phyloP scores from a whole-genome alignment of 176 grass and related monocot genomes.

The Typha latifolia region DNA sequence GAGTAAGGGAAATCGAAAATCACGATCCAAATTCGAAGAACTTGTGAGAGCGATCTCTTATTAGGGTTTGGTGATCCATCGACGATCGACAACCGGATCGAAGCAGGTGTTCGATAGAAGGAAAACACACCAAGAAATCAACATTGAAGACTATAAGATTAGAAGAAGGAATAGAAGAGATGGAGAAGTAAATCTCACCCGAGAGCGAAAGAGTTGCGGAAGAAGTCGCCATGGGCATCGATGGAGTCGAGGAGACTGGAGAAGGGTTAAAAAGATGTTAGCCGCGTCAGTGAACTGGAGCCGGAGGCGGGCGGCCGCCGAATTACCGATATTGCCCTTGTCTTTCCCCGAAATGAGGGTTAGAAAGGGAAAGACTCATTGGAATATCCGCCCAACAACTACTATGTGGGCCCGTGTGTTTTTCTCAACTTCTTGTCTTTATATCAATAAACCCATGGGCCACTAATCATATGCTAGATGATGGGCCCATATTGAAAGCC shows the following conservation, averaged over 20 bases:
- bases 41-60: not conserved
- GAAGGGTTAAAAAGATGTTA: not conserved
- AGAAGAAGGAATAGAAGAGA: not conserved
- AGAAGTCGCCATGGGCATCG: conserved; percentile 26
- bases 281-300: not conserved
- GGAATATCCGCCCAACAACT: no score
- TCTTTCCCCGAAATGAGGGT: no score
- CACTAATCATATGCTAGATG: no score
- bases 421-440: no score
- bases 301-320: no score
- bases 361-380: no score
- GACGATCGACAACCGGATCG: not conserved
- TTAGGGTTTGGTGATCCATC: not conserved
- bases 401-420: no score
- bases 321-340: no score
- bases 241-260: conserved; percentile 2
- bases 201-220: conserved; percentile 19
- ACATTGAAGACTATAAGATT: not conserved
- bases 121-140: not conserved
- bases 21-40: not conserved
- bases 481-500: no score
- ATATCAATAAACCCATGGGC: no score
- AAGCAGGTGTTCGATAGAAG: not conserved
- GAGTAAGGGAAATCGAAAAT: not conserved
- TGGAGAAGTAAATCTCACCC: conserved; percentile 7